Base-by-base conservation (phyloP, 306 rosid genomes). In the Myrica gale region DNA sequence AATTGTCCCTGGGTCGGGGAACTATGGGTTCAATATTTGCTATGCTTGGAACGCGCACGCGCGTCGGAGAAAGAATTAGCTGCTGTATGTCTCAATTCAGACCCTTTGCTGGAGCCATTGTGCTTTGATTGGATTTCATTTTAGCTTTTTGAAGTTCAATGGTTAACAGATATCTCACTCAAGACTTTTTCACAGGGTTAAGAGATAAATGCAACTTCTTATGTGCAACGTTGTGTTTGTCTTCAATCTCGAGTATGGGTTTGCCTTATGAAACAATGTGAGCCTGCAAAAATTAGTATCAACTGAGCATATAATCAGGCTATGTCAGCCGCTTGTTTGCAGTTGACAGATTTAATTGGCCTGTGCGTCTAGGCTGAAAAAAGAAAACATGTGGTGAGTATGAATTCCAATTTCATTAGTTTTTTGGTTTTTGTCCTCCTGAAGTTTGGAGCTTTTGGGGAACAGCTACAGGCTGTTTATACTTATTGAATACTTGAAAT, bases 1-100 rank as follows among this genome's bases (percentile, higher is more conserved):
- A 95, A 89, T 86, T 95, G 97, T 78, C 88, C 97, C 70, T 92
- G 96, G 97, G 81, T 88, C 76, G 99, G 96, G 77, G 88, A 90
- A 47, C 92, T 95, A 69, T 95, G 99, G 99, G 86, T 85, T 79
- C 86, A 83, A 46, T 92, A 87, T 84, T 72, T 95, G 88, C 96
- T 95, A 69, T 84, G 83, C 44, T 77, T 89, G 89, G 99, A 95
- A 81, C 96, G 97, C 55, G 71, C 86, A 65, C 92, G 52, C 85
- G 91, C 93, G 79, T 84, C 91, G 23, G 97, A 92, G 85, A 74
- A 87, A 78, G 96, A 92, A 77, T 82, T 95, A 69, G 87, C 84
- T 68, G 76, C 78, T 9, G 98, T 94, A 94, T 80, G 98, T 79
- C 70, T 77, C 55, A 19, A 37, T 77, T 76, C 21, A 16, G 37